Evolutionary conservation across 352 stramenopile species (phyloP).

Genomic region (Globisporangium cystogenes): DNA sequence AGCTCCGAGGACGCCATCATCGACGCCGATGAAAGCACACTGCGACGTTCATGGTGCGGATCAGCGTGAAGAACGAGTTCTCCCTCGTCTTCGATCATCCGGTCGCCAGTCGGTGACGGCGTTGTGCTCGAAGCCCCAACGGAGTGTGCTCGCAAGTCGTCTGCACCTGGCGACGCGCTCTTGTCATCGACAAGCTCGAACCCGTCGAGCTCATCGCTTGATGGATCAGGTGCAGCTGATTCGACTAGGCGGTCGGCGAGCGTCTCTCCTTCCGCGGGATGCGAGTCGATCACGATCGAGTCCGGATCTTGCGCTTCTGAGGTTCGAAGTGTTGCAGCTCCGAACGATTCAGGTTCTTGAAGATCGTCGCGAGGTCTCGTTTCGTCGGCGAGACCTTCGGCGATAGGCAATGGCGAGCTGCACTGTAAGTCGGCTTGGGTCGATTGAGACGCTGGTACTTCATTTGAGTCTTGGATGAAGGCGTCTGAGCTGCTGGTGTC

Average conservation of each 20-base stretch:
- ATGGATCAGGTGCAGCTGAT: too few species aligned
- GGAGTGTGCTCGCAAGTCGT: too few species aligned
- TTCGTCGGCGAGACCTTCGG: conserved; percentile 4
- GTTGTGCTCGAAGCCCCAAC: background rate
- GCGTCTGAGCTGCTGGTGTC: background rate
- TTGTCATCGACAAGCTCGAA: conserved; percentile 7
- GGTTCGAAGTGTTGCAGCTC: too few species aligned
- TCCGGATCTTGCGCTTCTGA: too few species aligned
- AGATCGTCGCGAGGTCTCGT: background rate
- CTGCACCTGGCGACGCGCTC: background rate
- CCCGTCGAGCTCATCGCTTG: background rate
- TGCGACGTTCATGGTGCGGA: background rate
- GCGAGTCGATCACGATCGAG: too few species aligned
- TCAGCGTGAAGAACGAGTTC: background rate
- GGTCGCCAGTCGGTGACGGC: background rate
- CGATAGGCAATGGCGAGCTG: background rate
- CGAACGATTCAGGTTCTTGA: too few species aligned
- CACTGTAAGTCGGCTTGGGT: background rate
- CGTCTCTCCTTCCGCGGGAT: too few species aligned
- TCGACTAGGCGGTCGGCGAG: too few species aligned
- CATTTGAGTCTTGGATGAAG: background rate
- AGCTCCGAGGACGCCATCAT: conserved; percentile 6
- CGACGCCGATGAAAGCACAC: too few species aligned
- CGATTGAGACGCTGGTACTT: background rate
- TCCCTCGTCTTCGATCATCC: background rate